Percentiles rank a stretch among this genome's conserved stretches.
These are phyloP conservation scores for Fonsecaea pugnacius DNA, from an alignment of 2,329 filamentous ascomycete species.

Conservation along the genomic window DNA sequence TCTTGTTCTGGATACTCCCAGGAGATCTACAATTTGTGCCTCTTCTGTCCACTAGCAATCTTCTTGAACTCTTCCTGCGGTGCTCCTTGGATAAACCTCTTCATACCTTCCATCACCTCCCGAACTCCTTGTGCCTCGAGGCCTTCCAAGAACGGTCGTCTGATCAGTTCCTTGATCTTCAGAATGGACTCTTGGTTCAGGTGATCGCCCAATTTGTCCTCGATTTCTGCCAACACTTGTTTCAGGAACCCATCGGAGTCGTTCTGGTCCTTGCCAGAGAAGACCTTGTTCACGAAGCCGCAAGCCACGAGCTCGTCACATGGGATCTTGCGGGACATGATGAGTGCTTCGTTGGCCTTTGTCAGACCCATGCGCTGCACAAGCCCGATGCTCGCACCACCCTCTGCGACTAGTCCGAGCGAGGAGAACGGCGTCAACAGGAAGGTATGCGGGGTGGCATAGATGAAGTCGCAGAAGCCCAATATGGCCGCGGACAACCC, in stretches of 20 bases:
- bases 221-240: conserved; percentile 76
- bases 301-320: conserved; percentile 72
- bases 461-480: conserved; percentile 88
- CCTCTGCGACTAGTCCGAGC: conserved; percentile 87
- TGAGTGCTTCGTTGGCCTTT: conserved; percentile 87
- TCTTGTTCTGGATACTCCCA: background rate
- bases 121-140: conserved; percentile 77
- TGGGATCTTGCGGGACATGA: conserved; percentile 81
- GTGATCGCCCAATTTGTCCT: conserved; percentile 78
- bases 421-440: conserved; percentile 90
- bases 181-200: conserved; percentile 77
- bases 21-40: conserved; percentile 76
- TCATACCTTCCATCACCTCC: conserved; percentile 84
- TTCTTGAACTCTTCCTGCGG: conserved; percentile 89
- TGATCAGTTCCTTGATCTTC: conserved; percentile 82
- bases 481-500: conserved; percentile 84
- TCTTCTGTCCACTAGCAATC: conserved; percentile 85
- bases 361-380: conserved; percentile 77
- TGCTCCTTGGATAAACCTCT: conserved; percentile 76
- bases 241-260: conserved; percentile 71
- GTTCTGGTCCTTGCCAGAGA: conserved; percentile 62
- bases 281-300: conserved; percentile 86
- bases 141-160: conserved; percentile 70
- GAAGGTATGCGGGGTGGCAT: conserved; percentile 78
- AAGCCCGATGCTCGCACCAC: conserved; percentile 76